Evolutionary conservation across 2,329 filamentous ascomycete genomes (phyloP).

Genomic region (Arthrocladium fulminans): DNA sequence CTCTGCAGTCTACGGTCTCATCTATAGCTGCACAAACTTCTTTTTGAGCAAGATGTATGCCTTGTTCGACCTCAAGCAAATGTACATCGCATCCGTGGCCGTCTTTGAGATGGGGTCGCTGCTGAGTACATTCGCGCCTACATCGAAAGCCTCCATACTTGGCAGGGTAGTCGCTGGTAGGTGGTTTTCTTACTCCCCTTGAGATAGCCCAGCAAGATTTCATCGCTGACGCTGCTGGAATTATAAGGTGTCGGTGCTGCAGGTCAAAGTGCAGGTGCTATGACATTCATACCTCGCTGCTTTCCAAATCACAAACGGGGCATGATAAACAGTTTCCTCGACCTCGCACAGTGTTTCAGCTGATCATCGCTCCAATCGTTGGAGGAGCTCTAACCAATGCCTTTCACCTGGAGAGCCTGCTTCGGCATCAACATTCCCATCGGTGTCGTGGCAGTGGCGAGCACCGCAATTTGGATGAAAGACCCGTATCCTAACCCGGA

Average conservation of each 20-base stretch:
- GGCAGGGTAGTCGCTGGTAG: too few species aligned
- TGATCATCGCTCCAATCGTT: constrained; percentile 24
- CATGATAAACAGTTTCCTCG: constrained; percentile 20
- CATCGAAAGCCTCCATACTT: too few species aligned
- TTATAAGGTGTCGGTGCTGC: too few species aligned
- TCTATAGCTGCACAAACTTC: constrained; percentile 6
- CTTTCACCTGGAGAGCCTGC: constrained; percentile 31
- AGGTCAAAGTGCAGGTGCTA: constrained; percentile 16
- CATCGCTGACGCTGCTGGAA: too few species aligned
- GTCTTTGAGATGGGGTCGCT: constrained; percentile 25
- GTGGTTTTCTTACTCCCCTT: too few species aligned
- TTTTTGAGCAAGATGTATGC: constrained; percentile 10
- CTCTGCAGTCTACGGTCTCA: constrained; percentile 27
- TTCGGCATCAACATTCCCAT: constrained; percentile 40
- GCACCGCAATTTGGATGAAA: background rate
- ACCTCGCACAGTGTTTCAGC: background rate
- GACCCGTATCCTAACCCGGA: background rate
- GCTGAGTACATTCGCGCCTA: too few species aligned
- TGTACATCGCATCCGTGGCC: constrained; percentile 26
- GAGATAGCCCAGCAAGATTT: too few species aligned
- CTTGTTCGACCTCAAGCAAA: constrained; percentile 39
- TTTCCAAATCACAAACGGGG: constrained; percentile 23
- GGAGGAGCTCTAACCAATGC: constrained; percentile 31
- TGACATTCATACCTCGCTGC: constrained; percentile 15
- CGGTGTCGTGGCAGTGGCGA: background rate